A percentile compares a stretch with the other conserved stretches of the same genome.
Evolutionary conservation across 2,329 filamentous ascomycete species (phyloP).

Genomic region (Zelopaecilomyces penicillatus): DNA sequence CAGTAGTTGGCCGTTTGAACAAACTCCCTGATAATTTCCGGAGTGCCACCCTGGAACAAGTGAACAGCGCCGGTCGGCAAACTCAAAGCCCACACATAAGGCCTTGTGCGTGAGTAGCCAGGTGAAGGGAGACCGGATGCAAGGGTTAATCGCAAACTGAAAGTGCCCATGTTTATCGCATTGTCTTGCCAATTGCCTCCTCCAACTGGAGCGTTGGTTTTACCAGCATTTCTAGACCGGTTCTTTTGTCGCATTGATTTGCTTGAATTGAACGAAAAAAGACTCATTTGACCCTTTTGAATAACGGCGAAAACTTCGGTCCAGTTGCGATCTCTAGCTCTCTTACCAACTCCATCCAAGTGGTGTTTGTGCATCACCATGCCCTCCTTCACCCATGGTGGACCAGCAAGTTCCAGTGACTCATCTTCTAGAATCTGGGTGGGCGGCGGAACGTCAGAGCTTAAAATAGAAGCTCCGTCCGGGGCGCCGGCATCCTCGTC

Average conservation of each 20-base stretch:
- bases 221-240: conserved; percentile 42
- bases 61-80: conserved; percentile 90
- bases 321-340: conserved; percentile 91
- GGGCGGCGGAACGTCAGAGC: conserved; percentile 47
- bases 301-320: conserved; percentile 92
- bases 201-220: conserved; percentile 61
- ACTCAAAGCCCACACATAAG: conserved; percentile 89
- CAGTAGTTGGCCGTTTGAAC: conserved; percentile 95
- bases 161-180: conserved; percentile 79
- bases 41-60: conserved; percentile 94
- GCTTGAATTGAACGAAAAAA: conserved; percentile 85
- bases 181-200: conserved; percentile 99
- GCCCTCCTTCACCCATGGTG: conserved; percentile 98
- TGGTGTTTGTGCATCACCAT: conserved; percentile 95
- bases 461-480: conserved; percentile 41
- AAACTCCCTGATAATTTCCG: conserved; percentile 91
- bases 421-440: conserved; percentile 81
- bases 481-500: conserved; percentile 61
- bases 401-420: conserved; percentile 78
- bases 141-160: conserved; percentile 82
- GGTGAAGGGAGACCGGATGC: conserved; percentile 83
- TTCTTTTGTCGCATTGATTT: conserved; percentile 66
- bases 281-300: conserved; percentile 84
- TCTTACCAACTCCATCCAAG: conserved; percentile 81
- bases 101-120: conserved; percentile 83